Base-by-base conservation (phyloP, 176 grass and related monocot species). In the Themeda triandra region DNA sequence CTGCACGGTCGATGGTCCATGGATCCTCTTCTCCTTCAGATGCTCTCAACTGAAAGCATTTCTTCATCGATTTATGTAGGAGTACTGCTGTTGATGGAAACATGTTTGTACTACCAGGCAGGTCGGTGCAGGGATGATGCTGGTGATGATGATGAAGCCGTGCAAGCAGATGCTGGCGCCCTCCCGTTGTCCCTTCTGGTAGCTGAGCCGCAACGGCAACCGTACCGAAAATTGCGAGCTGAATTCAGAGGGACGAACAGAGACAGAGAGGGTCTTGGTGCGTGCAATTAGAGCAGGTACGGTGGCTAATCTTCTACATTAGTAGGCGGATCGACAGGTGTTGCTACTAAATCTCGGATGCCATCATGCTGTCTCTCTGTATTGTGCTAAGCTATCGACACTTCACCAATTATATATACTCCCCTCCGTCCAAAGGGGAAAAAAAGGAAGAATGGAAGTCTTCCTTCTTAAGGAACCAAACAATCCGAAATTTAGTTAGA, bases 161-260 rank as follows among this genome's bases (percentile, higher is more conserved):
- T 54, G 18, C 49, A 41, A 41, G 49, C 18, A 54, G 49, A 21
- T 21, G 18, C 18, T 21, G 48, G 5, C 4, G 46, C 48, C 6
- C 1, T 54, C 9, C 49, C 49, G 49, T 21, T 64, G 83, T 72
- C 65, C 71, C 54, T 72, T 77, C 11, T 25, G 18, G 88, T 86
- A 42, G 83, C 76, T 78, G 83, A 78, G 83, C 77, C 56, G 77
- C 85, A 84, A 7, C 30, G 24, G 70, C 73, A 36, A 33, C 62
- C 30, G 49, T 21, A 53, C 49, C 49, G 49, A 6, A 53, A 21
- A 53, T 53, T 21, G 49, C 49, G 18, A 53, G 49, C 49, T 21
- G 49, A 53, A 17, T 48, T 51, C 45, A 49, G 46, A 48, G 45
- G 45, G 14, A 49, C 46, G 2, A 17, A 18, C 46, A 49, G 46